Evolutionary conservation across 331 rosid species (phyloP), one percentile per base, ranked within the genome.

Genomic region (Spiraea crenata): DNA sequence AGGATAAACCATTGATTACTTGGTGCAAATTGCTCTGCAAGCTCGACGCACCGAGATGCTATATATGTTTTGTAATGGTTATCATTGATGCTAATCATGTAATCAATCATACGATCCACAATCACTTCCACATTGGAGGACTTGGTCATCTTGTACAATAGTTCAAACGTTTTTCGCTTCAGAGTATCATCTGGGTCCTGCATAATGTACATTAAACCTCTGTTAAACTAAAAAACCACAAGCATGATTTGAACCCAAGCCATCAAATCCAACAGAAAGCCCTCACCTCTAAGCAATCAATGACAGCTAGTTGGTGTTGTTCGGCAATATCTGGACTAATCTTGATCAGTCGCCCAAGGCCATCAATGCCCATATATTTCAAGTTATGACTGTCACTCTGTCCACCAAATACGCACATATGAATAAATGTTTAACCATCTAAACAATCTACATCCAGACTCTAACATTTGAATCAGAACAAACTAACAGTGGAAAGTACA

Each of bases 381-480:
- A 92, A 85, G 80, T 92, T 92, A 78, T 92, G 98, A 80, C 93
- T 90, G 62, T 92, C 98, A 73, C 97, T 92, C 98, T 92, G 88
- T 65, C 73, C 72, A 74, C 70, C 71, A 58, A 61, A 75, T 17
- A 59, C 9, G 10, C n/a, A 31, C 15, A 9, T 64, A 15, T 25
- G 4, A 55, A 54, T 54, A 19, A 10, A 6, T 31, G 20, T 56
- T 56, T 61, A 72, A 69, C 4, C 41, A 67, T 42, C 65, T 56
- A 9, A 65, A 44, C 11, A 16, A 68, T 34, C 60, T 57, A 63
- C 60, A 61, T 45, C 59, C 45, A 59, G 12, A 37, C 42, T 1
- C 41, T 20, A 41, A 49, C 15, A 4, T 20, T 25, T 25, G 31
- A 25, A 25, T 25, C 31, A 25, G 54, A 25, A 42, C 11, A 59